Base-by-base conservation (phyloP, 441 rosid genomes). In the Flueggea neowawraea region DNA sequence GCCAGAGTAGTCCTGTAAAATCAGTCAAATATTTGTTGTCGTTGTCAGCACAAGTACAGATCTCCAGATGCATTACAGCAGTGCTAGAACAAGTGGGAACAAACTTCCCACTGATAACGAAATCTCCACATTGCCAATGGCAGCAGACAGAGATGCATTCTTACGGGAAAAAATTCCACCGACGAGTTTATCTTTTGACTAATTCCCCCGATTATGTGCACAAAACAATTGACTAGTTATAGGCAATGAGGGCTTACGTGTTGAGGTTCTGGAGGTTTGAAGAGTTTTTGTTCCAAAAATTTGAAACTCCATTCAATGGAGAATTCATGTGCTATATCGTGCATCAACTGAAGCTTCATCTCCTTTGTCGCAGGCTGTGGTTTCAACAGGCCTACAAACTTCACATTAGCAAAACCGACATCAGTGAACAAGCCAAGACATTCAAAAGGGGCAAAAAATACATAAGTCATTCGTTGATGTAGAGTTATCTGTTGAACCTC, bases 261-360 rank as follows among this genome's bases (percentile, higher is more conserved):
- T 52, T 31, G 33, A 33, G 69, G 55, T 33, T 71, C 52, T 32
- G 72, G 68, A 2, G 82, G 77, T 62, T 61, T 72, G 67, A 79
- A 82, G 53, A 84, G 73, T 62, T 82, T 76, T 80, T 80, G 80
- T 45, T 86, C 84, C 70, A 88, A 73, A 43, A 77, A 64, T 75
- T 78, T 77, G 48, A 89, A 61, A 62, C 82, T 88, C 94, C 94
- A 93, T 45, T 79, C 78, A 41, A 88, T 60, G 28, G 76, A 75
- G 67, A 71, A 69, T 60, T 93, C 97, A 45, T 68, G 65, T 4
- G 95, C 86, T 6, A 93, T 64, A 10, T 78, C 84, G 7, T 66
- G 75, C 65, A 92, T 67, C 55, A 88, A 61, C 78, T 77, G 80
- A 74, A 92, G 70, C 73, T 85, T 90, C 82, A 69, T 74, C 62